phyloP scores from a whole-genome alignment of 2,329 filamentous ascomycete species.

The Pseudocercospora eumusae region DNA sequence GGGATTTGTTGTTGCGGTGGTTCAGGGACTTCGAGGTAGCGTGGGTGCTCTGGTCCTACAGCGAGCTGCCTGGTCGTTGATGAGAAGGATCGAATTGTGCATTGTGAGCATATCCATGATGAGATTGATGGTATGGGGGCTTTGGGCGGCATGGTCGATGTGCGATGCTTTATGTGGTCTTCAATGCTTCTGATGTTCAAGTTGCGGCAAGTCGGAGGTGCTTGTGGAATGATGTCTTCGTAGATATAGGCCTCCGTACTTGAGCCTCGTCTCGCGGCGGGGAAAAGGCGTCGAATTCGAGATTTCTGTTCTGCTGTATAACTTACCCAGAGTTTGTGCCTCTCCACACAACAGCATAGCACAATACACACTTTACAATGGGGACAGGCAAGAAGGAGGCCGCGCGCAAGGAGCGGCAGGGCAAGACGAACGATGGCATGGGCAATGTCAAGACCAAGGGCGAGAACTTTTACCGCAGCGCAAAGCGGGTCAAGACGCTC shows the following conservation, averaged over 20 bases:
- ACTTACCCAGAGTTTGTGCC: neutral
- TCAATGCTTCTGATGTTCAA: slow-evolving; percentile 3
- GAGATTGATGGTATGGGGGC: slow-evolving; percentile 38
- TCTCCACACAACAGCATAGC: neutral
- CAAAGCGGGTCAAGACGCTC: slow-evolving; percentile 84
- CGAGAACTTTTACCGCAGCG: slow-evolving; percentile 92
- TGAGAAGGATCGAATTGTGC: slow-evolving; percentile 46
- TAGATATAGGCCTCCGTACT: no score
- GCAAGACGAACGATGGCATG: slow-evolving; percentile 82
- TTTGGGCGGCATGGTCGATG: slow-evolving; percentile 44
- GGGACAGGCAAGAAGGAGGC: slow-evolving; percentile 91
- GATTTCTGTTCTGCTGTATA: slow-evolving; percentile 4
- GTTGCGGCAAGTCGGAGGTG: neutral
- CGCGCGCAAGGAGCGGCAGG: slow-evolving; percentile 77
- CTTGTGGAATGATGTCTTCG: no score
- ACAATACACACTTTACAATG: slow-evolving; percentile 56
- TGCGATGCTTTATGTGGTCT: neutral
- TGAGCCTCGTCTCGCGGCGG: neutral
- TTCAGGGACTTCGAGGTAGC: slow-evolving; percentile 78
- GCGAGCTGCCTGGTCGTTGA: slow-evolving; percentile 47
- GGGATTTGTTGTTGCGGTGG: slow-evolving; percentile 69
- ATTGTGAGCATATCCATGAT: slow-evolving; percentile 42
- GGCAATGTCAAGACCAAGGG: slow-evolving; percentile 90
- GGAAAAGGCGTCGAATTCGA: slow-evolving; percentile 10
- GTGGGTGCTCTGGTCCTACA: slow-evolving; percentile 81